A percentile compares a stretch with the other conserved stretches of the same genome.
phyloP scores from a whole-genome alignment of 306 rosid genomes.

The Pueraria montana region DNA sequence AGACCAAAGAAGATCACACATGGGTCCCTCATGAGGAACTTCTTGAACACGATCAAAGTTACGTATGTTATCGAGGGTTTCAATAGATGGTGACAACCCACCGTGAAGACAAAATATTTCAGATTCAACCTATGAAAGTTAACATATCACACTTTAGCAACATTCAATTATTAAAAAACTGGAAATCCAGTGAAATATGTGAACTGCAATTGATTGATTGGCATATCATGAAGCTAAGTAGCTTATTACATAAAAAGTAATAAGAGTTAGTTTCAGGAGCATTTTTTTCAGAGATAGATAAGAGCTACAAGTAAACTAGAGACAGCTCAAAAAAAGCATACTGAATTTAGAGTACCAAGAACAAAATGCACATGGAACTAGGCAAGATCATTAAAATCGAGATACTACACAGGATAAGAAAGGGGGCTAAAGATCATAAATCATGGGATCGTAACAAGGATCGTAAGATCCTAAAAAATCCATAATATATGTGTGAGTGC shows the following conservation, averaged over 20 bases:
- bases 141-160: conserved; percentile 30
- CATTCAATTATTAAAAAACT: conserved; percentile 29
- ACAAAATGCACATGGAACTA: neutral
- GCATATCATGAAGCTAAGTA: conserved; percentile 20
- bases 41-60: conserved; percentile 98
- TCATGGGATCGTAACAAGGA: neutral
- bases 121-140: conserved; percentile 78
- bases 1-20: conserved; percentile 98
- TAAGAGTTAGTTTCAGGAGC: neutral
- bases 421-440: neutral
- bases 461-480: neutral
- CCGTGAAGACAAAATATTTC: conserved; percentile 97
- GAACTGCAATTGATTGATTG: neutral
- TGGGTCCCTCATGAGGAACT: conserved; percentile 98
- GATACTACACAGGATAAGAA: neutral
- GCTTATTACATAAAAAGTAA: neutral
- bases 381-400: neutral
- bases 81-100: conserved; percentile 94
- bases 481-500: neutral
- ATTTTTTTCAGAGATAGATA: neutral
- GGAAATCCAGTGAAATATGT: conserved; percentile 12
- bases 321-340: neutral
- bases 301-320: conserved; percentile 5
- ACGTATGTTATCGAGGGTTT: conserved; percentile 90
- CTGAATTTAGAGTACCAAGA: neutral